Evolutionary conservation across 805 yeast genomes (phyloP), one percentile per base, ranked within the genome.

Genomic region (Kazachstania viticola): DNA sequence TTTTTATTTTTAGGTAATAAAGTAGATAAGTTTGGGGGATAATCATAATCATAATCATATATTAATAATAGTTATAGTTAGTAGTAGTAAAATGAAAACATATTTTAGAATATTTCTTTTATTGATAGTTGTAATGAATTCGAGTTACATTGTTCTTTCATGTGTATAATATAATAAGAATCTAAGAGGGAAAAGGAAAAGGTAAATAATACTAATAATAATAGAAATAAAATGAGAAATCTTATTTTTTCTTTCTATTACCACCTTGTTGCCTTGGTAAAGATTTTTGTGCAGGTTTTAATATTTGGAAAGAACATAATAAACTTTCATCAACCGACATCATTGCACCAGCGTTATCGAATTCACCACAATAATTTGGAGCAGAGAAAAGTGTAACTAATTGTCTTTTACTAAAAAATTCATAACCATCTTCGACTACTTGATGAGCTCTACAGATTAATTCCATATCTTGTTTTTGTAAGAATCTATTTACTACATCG

Each of bases 341-440:
- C 97, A 91, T 91, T 26, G 98, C 98, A 54, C 97, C 98, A 2
- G 97, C 96, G 54, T 88, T 88, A 61, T 88, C 98, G 56, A 88
- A 88, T 61, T 91, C 97, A 50, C 98, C 98, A 71, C 97, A 91
- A 60, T 87, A 87, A 62, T 91, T 91, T 48, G 98, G 98, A 36
- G 98, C 98, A 33, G 91, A 77, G 58, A 88, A 88, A 45, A 88
- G 68, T 21, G 98, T 88, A 30, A 88, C 97, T 54, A 88, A 71
- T 62, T 88, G 97, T 55, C 97, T 79, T 60, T 88, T 88, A 43
- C 91, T 75, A 61, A 91, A 88, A 57, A 88, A 88, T 66, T 88
- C 97, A 61, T 91, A 88, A 45, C 98, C 98, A 61, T 88, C 98
- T 65, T 88, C 98, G 39, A 88, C 98, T 42, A 88, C 98, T 65